Evolutionary conservation across 768 basidiomycete species (phyloP), one percentile per base, ranked within the genome.

Genomic region (Symmetrospora coprosmae): DNA sequence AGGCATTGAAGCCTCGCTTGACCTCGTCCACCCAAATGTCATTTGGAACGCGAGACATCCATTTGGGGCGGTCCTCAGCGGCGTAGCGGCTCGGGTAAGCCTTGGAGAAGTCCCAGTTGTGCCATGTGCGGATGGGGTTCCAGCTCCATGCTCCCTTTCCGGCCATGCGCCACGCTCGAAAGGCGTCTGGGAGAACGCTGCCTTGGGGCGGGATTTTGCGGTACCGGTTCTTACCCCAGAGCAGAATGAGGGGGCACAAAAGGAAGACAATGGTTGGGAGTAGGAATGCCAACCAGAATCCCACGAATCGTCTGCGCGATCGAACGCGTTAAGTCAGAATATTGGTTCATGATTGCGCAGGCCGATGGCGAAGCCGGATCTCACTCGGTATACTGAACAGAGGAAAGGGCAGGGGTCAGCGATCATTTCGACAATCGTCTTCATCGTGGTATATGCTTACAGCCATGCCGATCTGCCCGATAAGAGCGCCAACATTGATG

Each of bases 401-500:
- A 11, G 11, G 35, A 9, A 9, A 38, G 35, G 9, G 35, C 1
- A 41, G 38, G 17, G 23, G 5, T n/a, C 16, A 41, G 39, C 13
- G 11, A 3, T n/a, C n/a, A n/a, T 23, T 41, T 23, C n/a, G n/a
- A 19, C 33, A 21, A 17, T 30, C 31, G 45, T 67, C 43, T 30
- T 66, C 64, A 37, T 69, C 71, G 16, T 69, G 63, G 61, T 61
- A 63, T 13, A 63, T 34, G 41, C 11, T 13, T 2, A 17, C 7
- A 28, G 9, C 61, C 61, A 63, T 63, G 33, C 61, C 59, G 38
- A 63, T 78, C 70, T 84, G 83, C 21, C 83, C 85, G 31, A 80
- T 63, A 21, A 85, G 73, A 0, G 85, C 80, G 2, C 85, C 85
- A 50, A 84, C 71, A 70, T 86, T 86, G 69, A 84, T 83, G 71